phyloP scores from a whole-genome alignment of 2,329 filamentous ascomycete species.

The Neonectria faginata region DNA sequence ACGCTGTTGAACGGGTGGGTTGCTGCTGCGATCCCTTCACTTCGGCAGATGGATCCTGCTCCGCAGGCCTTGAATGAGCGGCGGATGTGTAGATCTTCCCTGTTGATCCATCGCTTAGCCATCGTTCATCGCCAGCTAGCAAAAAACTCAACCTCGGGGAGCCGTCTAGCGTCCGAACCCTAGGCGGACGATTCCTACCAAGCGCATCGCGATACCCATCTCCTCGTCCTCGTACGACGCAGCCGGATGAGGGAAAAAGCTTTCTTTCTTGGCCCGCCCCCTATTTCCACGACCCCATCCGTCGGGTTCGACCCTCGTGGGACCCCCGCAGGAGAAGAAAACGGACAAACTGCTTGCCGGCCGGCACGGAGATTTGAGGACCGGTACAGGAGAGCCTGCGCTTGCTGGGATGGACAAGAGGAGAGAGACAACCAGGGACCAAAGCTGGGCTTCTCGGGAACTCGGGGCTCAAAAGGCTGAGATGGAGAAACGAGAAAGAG shows the following conservation, averaged over 20 bases:
- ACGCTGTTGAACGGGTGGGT: not conserved
- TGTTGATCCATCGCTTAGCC: not conserved
- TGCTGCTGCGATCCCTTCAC: not conserved
- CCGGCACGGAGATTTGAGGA: slow-evolving; percentile 35
- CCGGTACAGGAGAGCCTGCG: slow-evolving; percentile 9
- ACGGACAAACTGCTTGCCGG: not conserved
- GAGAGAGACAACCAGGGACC: not conserved
- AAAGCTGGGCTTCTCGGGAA: not conserved
- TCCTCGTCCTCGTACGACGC: not conserved
- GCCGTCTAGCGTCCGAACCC: slow-evolving; percentile 7
- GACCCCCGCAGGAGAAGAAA: not conserved
- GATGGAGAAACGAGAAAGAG: slow-evolving; percentile 6
- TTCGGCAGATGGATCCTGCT: not conserved
- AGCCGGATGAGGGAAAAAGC: not conserved
- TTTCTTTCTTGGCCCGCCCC: not conserved
- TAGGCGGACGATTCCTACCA: not conserved
- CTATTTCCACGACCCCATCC: not conserved
- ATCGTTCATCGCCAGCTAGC: not conserved
- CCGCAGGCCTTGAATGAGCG: not conserved
- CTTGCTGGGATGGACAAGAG: not conserved
- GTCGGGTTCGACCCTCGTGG: slow-evolving; percentile 3
- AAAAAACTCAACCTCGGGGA: too few species aligned
- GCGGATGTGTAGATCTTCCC: not conserved
- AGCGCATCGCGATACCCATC: too few species aligned
- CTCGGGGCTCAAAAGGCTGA: not conserved